Percentiles rank a stretch among this genome's conserved stretches.
phyloP scores from a whole-genome alignment of 257 asterid genomes.

The Leptodermis oblonga region DNA sequence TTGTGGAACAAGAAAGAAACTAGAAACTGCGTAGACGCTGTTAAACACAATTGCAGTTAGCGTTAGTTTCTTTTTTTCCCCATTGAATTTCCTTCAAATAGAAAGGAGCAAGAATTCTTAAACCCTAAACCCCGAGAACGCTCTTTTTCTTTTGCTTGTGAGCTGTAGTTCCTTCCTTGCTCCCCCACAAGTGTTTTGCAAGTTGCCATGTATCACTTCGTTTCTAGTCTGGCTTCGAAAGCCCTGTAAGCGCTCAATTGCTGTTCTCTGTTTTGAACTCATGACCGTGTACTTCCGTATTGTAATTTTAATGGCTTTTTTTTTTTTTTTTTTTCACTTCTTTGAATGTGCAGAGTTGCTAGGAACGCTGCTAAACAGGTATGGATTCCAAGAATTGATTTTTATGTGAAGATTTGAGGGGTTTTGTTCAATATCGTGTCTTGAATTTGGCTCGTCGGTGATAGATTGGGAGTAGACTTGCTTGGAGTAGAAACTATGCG shows the following conservation, averaged over 20 bases:
- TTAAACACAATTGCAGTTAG: too few relatives aligned
- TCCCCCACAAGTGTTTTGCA: not conserved
- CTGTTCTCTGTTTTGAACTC: too few relatives aligned
- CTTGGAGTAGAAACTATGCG: conserved; percentile 52
- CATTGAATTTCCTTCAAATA: too few relatives aligned
- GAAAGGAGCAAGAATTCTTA: not conserved
- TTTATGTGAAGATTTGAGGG: not conserved
- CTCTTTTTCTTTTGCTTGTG: not conserved
- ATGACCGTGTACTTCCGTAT: not conserved
- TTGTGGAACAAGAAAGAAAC: not conserved
- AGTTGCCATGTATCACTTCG: conserved; percentile 28
- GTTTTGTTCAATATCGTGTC: conserved; percentile 10
- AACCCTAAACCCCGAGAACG: conserved; percentile 7
- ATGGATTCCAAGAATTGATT: conserved; percentile 3
- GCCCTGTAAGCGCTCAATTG: conserved; percentile 19
- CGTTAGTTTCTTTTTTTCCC: too few relatives aligned
- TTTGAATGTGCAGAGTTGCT: conserved; percentile 45
- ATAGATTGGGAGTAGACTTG: conserved; percentile 40
- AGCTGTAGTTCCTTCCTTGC: too few relatives aligned
- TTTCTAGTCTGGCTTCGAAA: conserved; percentile 35
- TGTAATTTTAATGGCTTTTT: not conserved
- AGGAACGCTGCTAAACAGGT: conserved; percentile 63
- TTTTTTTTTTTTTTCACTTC: too few relatives aligned
- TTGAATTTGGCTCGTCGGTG: conserved; percentile 4
- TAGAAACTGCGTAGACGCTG: too few relatives aligned